Base-by-base conservation (phyloP, 1,284 basidiomycete genomes). In the Phenoliferia sp. region DNA sequence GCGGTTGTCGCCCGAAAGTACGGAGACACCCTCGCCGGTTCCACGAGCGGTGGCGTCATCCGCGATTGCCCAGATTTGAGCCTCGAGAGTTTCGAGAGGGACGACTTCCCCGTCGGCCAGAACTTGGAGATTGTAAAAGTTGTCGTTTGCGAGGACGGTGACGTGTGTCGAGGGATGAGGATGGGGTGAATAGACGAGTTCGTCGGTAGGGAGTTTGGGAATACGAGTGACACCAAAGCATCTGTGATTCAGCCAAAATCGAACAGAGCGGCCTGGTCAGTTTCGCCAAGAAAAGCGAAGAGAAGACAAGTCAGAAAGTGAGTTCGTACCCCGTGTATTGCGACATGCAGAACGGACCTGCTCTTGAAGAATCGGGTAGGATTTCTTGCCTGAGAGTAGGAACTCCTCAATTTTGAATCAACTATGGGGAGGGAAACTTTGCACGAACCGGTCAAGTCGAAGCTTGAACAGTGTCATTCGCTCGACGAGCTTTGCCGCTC, bases 401-500 rank as follows among this genome's bases (percentile, higher is more conserved):
- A n/a, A 44, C 39, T 22, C 22, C 26, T 48, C 48, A 10, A 48
- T 9, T 2, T 15, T 19, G 33, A n/a, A 33, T 19, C 29, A 52
- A 9, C 48, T 19, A 44, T 19, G 28, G 48, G 5, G 48, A 5
- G 22, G 22, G 48, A 36, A 7, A 28, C 17, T 15, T 33, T n/a
- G 84, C 86, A 69, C 80, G 68, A 50, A 81, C 90, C 82, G 81
- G 68, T 86, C 84, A 54, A 94, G 84, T 83, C 67, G 74, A 39
- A 85, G 83, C 78, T 90, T 92, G 82, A 92, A 95, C 61, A 90
- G 85, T 55, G 95, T 80, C 64, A 89, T 83, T 59, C 92, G 84
- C 76, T 87, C 83, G 16, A 88, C 82, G 29, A 98, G 80, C 88
- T 92, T 95, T 7, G 93, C 87, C 0, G 92, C 90, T 56, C 92